Evolutionary conservation across 1,139 yeast species (phyloP).

Genomic region (Lodderomyces oxycetoniae): DNA sequence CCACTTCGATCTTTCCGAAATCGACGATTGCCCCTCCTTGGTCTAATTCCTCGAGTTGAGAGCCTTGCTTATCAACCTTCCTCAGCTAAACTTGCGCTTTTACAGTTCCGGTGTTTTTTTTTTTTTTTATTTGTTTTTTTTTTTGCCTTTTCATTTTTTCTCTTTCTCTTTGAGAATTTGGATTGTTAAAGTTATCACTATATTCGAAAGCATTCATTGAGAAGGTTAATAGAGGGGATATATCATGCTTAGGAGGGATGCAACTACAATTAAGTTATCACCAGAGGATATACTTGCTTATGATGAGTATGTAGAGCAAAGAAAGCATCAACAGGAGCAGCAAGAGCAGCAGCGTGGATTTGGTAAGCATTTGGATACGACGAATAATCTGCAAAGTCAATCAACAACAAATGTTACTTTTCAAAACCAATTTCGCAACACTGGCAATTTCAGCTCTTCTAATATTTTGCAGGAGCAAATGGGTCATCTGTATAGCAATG

Average conservation of each 20-base stretch:
- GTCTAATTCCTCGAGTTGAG: too few relatives aligned
- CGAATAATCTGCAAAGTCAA: too few relatives aligned
- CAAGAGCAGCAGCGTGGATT: conserved; percentile 7
- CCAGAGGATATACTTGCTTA: conserved; percentile 63
- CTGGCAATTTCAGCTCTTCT: conserved; percentile 5
- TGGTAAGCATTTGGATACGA: too few relatives aligned
- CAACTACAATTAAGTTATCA: conserved; percentile 59
- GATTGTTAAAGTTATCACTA: too few relatives aligned
- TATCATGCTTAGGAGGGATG: conserved; percentile 56
- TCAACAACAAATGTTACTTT: too few relatives aligned
- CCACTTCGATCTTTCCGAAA: too few relatives aligned
- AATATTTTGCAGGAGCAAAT: conserved; percentile 17
- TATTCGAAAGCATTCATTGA: too few relatives aligned
- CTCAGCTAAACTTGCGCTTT: too few relatives aligned
- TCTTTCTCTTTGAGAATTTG: background rate
- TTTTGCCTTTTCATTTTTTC: background rate
- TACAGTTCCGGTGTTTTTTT: too few relatives aligned
- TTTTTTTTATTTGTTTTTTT: background rate
- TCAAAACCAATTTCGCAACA: conserved; percentile 2
- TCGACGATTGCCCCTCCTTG: too few relatives aligned
- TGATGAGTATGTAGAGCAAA: conserved; percentile 37
- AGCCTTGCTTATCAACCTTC: too few relatives aligned
- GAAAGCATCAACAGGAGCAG: conserved; percentile 10
- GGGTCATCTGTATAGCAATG: conserved; percentile 10
- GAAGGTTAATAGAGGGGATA: too few relatives aligned